Evolutionary conservation across 2,329 filamentous ascomycete species (phyloP), one percentile per base, ranked within the genome.

Genomic region (Aspergillus fructus): DNA sequence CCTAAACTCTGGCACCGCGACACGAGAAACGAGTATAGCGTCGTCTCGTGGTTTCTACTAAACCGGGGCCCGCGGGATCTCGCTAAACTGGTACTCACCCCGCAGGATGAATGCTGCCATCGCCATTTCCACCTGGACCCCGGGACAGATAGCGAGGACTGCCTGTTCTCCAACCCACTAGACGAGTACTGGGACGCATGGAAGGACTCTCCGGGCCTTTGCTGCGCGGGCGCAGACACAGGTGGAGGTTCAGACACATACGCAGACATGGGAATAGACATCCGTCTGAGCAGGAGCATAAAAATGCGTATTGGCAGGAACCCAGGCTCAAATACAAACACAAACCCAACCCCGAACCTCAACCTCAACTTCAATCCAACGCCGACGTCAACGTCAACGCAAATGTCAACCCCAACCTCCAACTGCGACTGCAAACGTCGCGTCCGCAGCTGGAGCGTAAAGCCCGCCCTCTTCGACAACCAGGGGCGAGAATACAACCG

Each of bases 101-200:
- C 65, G 5, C 65, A 65, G n/a, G 60, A 66, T 49, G 57, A 66
- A 27, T 69, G 67, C 55, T 69, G 68, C 24, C 62, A 61, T 37
- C 52, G 65, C 21, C 61, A 66, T 37, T n/a, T 15, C 15, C 34
- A 37, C 15, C 15, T 24, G 17, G 27, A 17, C 23, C 27, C 13
- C n/a, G 33, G 43, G 8, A 46, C 23, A 17, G n/a, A 15, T 7
- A n/a, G 49, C 23, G 58, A 46, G 34, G 59, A 59, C 33, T 70
- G 68, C 50, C 48, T 53, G 42, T 70, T 68, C 37, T 62, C 67
- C 7, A 64, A 67, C 41, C 62, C 61, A 2, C 61, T 70, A 17
- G 65, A 70, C 54, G 59, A 64, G 12, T 70, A 70, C 49, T 70
- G 68, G 68, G 58, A 58, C 17, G 66, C 66, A 3, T 68, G 67